Base-by-base conservation (phyloP, 495 filamentous ascomycete genomes). In the Alectoria sarmentosa region DNA sequence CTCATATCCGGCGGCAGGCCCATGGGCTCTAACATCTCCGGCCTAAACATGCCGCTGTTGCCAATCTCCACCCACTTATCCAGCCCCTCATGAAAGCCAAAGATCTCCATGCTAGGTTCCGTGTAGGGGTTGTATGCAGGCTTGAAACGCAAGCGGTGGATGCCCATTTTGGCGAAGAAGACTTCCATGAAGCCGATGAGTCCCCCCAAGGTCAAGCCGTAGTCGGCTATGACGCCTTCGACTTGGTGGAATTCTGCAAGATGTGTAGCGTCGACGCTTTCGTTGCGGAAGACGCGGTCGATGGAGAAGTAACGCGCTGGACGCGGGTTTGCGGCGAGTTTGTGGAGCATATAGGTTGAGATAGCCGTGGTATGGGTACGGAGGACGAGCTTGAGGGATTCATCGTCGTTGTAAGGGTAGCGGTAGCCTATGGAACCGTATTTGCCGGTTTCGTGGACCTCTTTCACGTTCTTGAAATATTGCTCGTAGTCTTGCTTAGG, bases 121-220 rank as follows among this genome's bases (percentile, higher is more conserved):
- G 94, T 98, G 79, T 98, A 95, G 1, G 91, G 90, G 75, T 97
- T 95, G 75, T 98, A 98, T n/a, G 92, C 92, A 2, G 92, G 92
- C 80, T 97, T 97, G 86, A 95, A 97, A 65, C 88, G 85, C 65
- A 97, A 79, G 65, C 89, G 81, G 61, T 90, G 83, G 61, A 98
- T 87, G 64, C 93, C 93, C 89, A 98, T 96, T 78, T 96, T 96
- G 36, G 77, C 81, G 75, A 97, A 98, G 85, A 98, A 98, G 68
- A 91, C 86, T 69, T 92, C 86, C 86, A 98, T 95, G 80, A 98
- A 98, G 66, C 90, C 89, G 79, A 97, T 96, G 68, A 97, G 79
- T 36, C 92, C 93, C 67, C 93, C 94, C 17, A 98, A 82, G 11
- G 92, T 92, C 52, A 98, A 78, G 28, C 86, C 87, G 70, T 92